A percentile compares a stretch with the other conserved stretches of the same genome.
These are phyloP conservation scores for Setomelanomma holmii DNA, from an alignment of 2,329 filamentous ascomycete genomes.

Conservation along the genomic window DNA sequence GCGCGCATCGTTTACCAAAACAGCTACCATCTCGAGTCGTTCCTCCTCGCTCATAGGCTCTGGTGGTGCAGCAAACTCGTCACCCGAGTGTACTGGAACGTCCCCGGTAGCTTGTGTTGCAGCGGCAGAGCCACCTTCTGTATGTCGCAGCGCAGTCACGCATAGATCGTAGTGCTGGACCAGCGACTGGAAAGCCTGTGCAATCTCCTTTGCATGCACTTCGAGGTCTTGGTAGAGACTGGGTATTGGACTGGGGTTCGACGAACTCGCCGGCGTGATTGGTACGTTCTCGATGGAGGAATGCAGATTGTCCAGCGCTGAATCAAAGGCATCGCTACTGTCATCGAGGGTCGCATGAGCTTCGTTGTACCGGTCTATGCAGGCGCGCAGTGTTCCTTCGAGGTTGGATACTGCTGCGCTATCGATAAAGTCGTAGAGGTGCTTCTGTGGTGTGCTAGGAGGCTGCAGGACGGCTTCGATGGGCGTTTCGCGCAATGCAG, in stretches of 20 bases:
- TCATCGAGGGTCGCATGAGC: constrained; percentile 65
- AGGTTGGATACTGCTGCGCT: constrained; percentile 72
- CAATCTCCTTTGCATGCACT: constrained; percentile 80
- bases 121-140: constrained; percentile 67
- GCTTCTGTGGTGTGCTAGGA: constrained; percentile 58
- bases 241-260: constrained; percentile 52
- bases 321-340: constrained; percentile 72
- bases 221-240: constrained; percentile 64
- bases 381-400: constrained; percentile 70
- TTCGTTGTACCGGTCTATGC: constrained; percentile 74
- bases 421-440: constrained; percentile 78
- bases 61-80: constrained; percentile 55
- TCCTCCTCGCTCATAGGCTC: constrained; percentile 79
- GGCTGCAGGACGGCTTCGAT: constrained; percentile 72
- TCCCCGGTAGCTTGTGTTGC: constrained; percentile 53
- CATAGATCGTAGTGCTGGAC: constrained; percentile 92
- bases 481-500: constrained; percentile 66
- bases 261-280: constrained; percentile 34
- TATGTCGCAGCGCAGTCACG: constrained; percentile 87
- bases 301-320: constrained; percentile 63
- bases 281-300: constrained; percentile 45
- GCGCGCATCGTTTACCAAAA: constrained; percentile 74
- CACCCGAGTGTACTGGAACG: constrained; percentile 33
- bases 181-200: constrained; percentile 77
- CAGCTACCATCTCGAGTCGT: constrained; percentile 79